These are phyloP conservation scores for Fusarium musae DNA, from an alignment of 2,329 filamentous ascomycete species.

Conservation along the genomic window DNA sequence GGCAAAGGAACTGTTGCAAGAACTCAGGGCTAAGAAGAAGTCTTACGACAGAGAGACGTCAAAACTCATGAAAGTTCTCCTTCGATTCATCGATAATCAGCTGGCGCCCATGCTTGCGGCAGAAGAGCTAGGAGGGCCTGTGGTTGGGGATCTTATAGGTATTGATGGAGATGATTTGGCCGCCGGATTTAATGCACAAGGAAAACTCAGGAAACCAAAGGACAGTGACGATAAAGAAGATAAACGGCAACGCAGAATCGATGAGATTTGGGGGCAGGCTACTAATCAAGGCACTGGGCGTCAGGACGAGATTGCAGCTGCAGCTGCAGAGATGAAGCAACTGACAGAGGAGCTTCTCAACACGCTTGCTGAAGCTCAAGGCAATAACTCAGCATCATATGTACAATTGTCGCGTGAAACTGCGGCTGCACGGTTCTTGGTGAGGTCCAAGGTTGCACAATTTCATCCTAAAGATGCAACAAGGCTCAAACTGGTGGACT, in stretches of 20 bases:
- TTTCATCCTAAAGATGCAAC: conserved; percentile 73
- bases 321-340: conserved; percentile 66
- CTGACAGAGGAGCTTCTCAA: conserved; percentile 72
- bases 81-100: conserved; percentile 75
- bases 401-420: conserved; percentile 69
- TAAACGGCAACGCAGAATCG: conserved; percentile 69
- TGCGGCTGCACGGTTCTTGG: conserved; percentile 71
- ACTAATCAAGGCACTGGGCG: conserved; percentile 38
- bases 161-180: conserved; percentile 68
- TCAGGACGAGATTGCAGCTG: conserved; percentile 61
- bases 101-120: conserved; percentile 82
- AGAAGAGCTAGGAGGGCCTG: conserved; percentile 84
- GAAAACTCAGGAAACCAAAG: conserved; percentile 64
- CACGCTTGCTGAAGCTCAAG: conserved; percentile 63
- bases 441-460: conserved; percentile 72
- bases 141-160: conserved; percentile 79
- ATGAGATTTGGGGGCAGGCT: conserved; percentile 69
- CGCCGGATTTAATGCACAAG: conserved; percentile 69
- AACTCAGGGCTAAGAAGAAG: conserved; percentile 68
- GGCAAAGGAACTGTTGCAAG: conserved; percentile 69
- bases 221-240: conserved; percentile 53
- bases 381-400: conserved; percentile 67
- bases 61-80: conserved; percentile 70
- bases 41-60: conserved; percentile 70
- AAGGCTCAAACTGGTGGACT: conserved; percentile 69